A percentile compares a stretch with the other conserved stretches of the same genome.
phyloP scores from a whole-genome alignment of 2,329 filamentous ascomycete species.

The Aspergillus spinulosporus region DNA sequence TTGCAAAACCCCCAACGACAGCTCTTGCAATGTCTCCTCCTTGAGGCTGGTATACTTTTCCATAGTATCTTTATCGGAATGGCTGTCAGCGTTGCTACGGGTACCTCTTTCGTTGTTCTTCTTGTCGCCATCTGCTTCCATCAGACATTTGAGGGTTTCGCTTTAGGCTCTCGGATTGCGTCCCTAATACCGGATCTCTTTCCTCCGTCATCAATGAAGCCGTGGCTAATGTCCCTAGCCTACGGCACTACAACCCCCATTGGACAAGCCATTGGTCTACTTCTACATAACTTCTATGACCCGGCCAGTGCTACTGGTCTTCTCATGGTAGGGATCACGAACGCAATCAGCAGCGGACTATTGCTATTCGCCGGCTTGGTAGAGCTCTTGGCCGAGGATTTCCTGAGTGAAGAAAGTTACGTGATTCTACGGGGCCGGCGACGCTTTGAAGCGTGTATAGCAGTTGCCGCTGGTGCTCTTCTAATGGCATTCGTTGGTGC shows the following conservation, averaged over 20 bases:
- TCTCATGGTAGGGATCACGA: conserved; percentile 83
- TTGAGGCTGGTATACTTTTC: conserved; percentile 82
- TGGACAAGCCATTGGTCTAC: conserved; percentile 77
- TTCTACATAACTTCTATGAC: conserved; percentile 77
- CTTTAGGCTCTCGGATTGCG: conserved; percentile 80
- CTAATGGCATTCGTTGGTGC: conserved; percentile 69
- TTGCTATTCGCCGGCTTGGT: conserved; percentile 81
- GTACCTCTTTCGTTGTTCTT: conserved; percentile 76
- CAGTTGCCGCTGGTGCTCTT: conserved; percentile 60
- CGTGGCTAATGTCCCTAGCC: conserved; percentile 68
- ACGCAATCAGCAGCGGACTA: conserved; percentile 78
- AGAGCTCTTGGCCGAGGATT: conserved; percentile 82
- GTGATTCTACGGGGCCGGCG: conserved; percentile 57
- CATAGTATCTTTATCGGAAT: conserved; percentile 86
- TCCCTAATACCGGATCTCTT: conserved; percentile 68
- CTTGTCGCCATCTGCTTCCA: conserved; percentile 80
- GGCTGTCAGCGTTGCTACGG: conserved; percentile 78
- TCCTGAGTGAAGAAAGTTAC: conserved; percentile 68
- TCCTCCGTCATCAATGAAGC: conserved; percentile 68
- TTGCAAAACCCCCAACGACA: conserved; percentile 62
- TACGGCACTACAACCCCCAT: conserved; percentile 74
- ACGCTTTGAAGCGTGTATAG: conserved; percentile 61
- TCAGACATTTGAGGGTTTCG: conserved; percentile 85
- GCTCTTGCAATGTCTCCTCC: conserved; percentile 73
- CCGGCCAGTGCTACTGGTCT: conserved; percentile 73